Evolutionary conservation across 2,329 filamentous ascomycete species (phyloP), one percentile per base, ranked within the genome.

Genomic region (Hansfordia pulvinata): DNA sequence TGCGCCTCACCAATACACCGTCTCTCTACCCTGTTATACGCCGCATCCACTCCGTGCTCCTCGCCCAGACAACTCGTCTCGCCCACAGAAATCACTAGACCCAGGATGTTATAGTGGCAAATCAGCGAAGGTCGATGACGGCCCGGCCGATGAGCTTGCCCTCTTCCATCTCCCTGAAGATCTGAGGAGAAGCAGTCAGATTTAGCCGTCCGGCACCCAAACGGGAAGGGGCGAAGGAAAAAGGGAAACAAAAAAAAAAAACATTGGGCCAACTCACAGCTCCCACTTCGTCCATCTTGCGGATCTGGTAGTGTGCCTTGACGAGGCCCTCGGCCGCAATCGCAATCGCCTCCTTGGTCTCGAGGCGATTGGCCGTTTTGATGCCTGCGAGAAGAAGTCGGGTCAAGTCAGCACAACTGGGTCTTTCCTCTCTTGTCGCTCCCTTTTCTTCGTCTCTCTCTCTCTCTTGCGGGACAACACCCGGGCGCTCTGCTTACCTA

Each of bases 131-230:
- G 11, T 23, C 21, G 12, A 23, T 11, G 10, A 23, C 21, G 12
- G 16, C 21, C 5, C 21, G 21, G 21, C 21, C 21, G 4, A 9
- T 11, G 12, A 23, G 21, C 21, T 13, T 23, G 21, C 21, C 21
- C 12, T 23, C 10, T 14, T 23, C 21, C 21, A 23, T 23, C 12
- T 23, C 21, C 21, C 16, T 14, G 11, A 23, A 23, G 12, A 23
- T 11, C 21, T 23, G 12, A 6, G 5, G 12, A 8, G n/a, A n/a
- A n/a, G n/a, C n/a, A n/a, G n/a, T n/a, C n/a, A n/a, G n/a, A n/a
- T n/a, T n/a, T n/a, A n/a, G n/a, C n/a, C n/a, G n/a, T n/a, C n/a
- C n/a, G n/a, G n/a, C n/a, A n/a, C n/a, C n/a, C n/a, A n/a, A n/a
- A n/a, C 13, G 21, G 12, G 11, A 23, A 12, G 5, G 16, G 10